These are phyloP conservation scores for Beauveria sp. DNA, from an alignment of 2,329 filamentous ascomycete genomes.

Conservation along the genomic window DNA sequence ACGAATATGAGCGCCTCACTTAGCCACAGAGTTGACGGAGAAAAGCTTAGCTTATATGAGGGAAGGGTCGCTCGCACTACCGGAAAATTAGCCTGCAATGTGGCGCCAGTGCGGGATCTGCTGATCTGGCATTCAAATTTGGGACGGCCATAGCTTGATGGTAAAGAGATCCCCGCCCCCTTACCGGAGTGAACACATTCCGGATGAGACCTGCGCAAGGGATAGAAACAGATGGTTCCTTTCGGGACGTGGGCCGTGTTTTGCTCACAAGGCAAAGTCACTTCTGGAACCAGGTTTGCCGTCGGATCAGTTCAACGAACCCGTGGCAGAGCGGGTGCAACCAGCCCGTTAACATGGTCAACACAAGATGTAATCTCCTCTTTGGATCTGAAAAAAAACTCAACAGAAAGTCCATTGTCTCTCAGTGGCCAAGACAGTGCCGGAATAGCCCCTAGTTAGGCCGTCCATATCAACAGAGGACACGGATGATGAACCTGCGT, in stretches of 20 bases:
- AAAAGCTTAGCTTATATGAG: neutral
- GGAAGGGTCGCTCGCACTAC: neutral
- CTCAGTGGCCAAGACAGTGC: neutral
- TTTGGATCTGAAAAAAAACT: neutral
- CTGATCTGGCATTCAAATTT: neutral
- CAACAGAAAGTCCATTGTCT: neutral
- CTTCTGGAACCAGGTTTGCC: neutral
- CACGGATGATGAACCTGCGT: neutral
- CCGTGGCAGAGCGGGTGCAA: neutral
- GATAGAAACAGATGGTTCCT: conserved; percentile 2
- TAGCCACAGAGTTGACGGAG: neutral
- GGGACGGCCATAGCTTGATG: neutral
- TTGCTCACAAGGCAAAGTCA: neutral
- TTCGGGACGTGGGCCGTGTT: neutral
- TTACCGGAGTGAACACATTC: neutral
- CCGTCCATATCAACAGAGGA: neutral
- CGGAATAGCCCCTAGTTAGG: neutral
- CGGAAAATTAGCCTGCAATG: neutral
- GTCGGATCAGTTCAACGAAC: neutral
- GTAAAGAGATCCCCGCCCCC: neutral
- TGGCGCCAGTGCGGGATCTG: neutral
- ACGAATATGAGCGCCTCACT: neutral
- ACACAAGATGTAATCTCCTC: neutral
- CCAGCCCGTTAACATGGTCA: neutral
- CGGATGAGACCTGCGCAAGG: conserved; percentile 7